phyloP scores from a whole-genome alignment of 495 filamentous ascomycete species.

The Annulohypoxylon bovei region DNA sequence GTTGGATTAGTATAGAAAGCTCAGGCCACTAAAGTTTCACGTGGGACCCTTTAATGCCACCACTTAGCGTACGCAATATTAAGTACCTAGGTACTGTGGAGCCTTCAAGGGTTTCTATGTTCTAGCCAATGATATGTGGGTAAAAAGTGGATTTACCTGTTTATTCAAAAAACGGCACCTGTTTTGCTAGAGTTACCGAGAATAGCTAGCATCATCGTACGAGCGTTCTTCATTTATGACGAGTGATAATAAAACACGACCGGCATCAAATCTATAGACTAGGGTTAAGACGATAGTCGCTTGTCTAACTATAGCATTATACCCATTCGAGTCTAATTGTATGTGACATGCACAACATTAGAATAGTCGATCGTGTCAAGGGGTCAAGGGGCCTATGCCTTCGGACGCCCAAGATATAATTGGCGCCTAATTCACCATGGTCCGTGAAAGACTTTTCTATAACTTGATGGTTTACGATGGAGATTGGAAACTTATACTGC shows the following conservation, averaged over 20 bases:
- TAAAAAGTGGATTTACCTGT: too few relatives aligned
- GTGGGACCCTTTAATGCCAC: too few relatives aligned
- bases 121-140: too few relatives aligned
- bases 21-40: too few relatives aligned
- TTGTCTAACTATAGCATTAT: background rate
- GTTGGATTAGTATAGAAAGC: too few relatives aligned
- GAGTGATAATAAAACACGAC: conserved; percentile 10
- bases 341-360: conserved; percentile 1
- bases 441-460: background rate
- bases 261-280: background rate
- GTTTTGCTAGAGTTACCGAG: too few relatives aligned
- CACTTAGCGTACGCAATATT: too few relatives aligned
- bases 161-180: too few relatives aligned
- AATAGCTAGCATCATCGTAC: conserved; percentile 4
- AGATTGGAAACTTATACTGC: background rate
- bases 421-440: conserved; percentile 8
- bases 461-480: background rate
- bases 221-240: conserved; percentile 2
- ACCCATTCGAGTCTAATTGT: conserved; percentile 7
- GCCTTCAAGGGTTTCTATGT: too few relatives aligned
- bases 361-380: background rate
- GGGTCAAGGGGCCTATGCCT: background rate
- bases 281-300: background rate
- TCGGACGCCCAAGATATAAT: background rate
- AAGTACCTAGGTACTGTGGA: too few relatives aligned